Evolutionary conservation across 2,329 filamentous ascomycete species (phyloP).

Genomic region (Beauveria rudraprayagi): DNA sequence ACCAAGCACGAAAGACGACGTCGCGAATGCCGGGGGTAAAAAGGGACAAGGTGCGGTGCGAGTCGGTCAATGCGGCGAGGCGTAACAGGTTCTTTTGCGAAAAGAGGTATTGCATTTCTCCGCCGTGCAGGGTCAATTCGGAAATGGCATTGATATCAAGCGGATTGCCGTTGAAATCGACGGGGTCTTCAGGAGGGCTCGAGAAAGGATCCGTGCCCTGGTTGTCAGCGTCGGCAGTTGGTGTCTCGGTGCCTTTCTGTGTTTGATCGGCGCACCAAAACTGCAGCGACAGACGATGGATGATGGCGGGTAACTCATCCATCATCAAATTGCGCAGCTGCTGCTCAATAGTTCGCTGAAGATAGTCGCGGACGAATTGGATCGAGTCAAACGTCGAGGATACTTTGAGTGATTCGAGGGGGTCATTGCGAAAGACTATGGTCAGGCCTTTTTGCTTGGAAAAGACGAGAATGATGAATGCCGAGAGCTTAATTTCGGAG

Average conservation of each 20-base stretch:
- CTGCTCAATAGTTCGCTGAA: constrained; percentile 91
- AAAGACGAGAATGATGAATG: constrained; percentile 96
- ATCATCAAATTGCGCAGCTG: constrained; percentile 92
- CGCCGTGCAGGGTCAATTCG: constrained; percentile 68
- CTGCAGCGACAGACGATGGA: constrained; percentile 81
- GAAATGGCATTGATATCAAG: constrained; percentile 69
- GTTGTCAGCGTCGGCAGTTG: constrained; percentile 45
- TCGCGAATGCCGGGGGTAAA: constrained; percentile 89
- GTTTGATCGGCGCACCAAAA: constrained; percentile 82
- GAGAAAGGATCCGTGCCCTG: constrained; percentile 70
- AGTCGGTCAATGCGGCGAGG: constrained; percentile 74
- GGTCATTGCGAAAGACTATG: constrained; percentile 95
- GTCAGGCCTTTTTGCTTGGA: constrained; percentile 96
- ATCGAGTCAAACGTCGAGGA: constrained; percentile 99
- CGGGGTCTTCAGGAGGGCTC: constrained; percentile 71
- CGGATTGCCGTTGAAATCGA: constrained; percentile 71
- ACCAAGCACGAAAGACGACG: constrained; percentile 88
- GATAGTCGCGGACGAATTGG: constrained; percentile 92
- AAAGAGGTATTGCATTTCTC: constrained; percentile 82
- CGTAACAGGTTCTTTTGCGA: constrained; percentile 89
- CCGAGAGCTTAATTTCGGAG: constrained; percentile 90
- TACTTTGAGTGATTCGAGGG: constrained; percentile 93
- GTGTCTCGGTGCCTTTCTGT: constrained; percentile 38
- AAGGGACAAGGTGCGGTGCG: constrained; percentile 80
- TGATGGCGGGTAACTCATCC: constrained; percentile 94